A percentile compares a stretch with the other conserved stretches of the same genome.
Evolutionary conservation across 1,139 yeast species (phyloP).

Genomic region (Pichia sp.): DNA sequence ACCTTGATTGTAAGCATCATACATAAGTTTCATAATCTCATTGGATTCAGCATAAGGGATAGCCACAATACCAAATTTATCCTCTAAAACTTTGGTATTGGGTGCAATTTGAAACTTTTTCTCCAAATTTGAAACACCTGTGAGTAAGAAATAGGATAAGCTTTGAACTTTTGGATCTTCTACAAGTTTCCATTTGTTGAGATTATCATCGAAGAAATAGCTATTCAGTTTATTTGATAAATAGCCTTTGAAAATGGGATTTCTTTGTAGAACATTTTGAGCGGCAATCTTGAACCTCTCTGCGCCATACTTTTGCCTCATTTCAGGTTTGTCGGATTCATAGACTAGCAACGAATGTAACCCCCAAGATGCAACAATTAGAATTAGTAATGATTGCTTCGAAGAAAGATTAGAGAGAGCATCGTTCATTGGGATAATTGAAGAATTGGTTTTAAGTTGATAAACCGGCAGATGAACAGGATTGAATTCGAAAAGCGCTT

Average conservation of each 20-base stretch:
- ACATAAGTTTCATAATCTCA: constrained; percentile 50
- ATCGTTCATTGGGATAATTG: constrained; percentile 1
- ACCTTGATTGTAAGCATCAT: constrained; percentile 51
- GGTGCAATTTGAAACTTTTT: constrained; percentile 71
- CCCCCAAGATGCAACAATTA: constrained; percentile 70
- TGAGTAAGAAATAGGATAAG: constrained; percentile 61
- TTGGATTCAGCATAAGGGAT: constrained; percentile 36
- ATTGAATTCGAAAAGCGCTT: constrained; percentile 33
- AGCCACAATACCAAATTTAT: constrained; percentile 46
- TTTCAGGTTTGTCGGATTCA: constrained; percentile 63
- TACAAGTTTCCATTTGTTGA: background rate
- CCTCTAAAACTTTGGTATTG: constrained; percentile 43
- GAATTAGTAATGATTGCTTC: background rate
- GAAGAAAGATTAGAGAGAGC: background rate
- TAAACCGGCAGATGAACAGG: constrained; percentile 46
- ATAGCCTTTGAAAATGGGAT: constrained; percentile 47
- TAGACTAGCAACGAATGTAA: constrained; percentile 83
- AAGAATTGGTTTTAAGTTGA: constrained; percentile 25
- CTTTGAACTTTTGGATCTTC: background rate
- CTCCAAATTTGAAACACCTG: constrained; percentile 61
- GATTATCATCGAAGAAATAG: constrained; percentile 3
- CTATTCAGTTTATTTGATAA: constrained; percentile 16
- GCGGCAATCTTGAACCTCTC: constrained; percentile 71
- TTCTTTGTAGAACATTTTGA: constrained; percentile 37
- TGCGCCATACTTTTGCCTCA: constrained; percentile 49